Base-by-base conservation (phyloP, 208 protist species). In the Wallacemonas sp. region DNA sequence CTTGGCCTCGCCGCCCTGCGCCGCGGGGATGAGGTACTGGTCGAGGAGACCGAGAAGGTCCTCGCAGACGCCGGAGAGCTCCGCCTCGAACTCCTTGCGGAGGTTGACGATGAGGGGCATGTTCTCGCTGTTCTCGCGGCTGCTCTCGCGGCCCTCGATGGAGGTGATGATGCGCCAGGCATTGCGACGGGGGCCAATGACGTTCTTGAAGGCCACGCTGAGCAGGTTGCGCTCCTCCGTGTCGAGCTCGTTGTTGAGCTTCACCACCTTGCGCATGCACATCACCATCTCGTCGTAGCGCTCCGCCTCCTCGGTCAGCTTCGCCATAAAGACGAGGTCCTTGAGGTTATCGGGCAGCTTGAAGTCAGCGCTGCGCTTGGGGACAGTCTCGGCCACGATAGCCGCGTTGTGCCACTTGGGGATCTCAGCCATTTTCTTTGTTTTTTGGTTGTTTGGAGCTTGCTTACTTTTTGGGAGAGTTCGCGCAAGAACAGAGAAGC, bases 191-290 rank as follows among this genome's bases (percentile, higher is more conserved):
- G 97, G 82, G 73, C 98, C 98, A 76, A 99, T 98, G 36, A 99
- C 97, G 77, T 99, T 99, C 86, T 99, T 99, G 93, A 99, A 99
- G 4, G 99, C 99, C 57, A 99, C 98, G 26, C 98, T 99, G 32
- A 99, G 91, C 5, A 99, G 89, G 80, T 99, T 99, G 73, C 99
- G 89, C 89, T 99, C 99, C 81, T 99, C 99, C 79, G 97, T 93
- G 57, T 97, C 95, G 14, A 99, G 95, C 80, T 99, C 98, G 68
- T 86, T 83, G 85, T 97, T 97, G 28, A 97, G 52, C 68, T 93
- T 84, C 49, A 98, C 97, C 46, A 99, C 91, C 57, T 95, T 97
- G 73, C 98, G 99, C 92, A 99, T 99, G 69, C 89, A 93, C 54
- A 97, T 67, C 42, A 99, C 98, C 99, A 99, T 99, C 77, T 99